These are phyloP conservation scores for Aspergillus egyptiacus DNA, from an alignment of 495 filamentous ascomycete genomes.

Conservation along the genomic window DNA sequence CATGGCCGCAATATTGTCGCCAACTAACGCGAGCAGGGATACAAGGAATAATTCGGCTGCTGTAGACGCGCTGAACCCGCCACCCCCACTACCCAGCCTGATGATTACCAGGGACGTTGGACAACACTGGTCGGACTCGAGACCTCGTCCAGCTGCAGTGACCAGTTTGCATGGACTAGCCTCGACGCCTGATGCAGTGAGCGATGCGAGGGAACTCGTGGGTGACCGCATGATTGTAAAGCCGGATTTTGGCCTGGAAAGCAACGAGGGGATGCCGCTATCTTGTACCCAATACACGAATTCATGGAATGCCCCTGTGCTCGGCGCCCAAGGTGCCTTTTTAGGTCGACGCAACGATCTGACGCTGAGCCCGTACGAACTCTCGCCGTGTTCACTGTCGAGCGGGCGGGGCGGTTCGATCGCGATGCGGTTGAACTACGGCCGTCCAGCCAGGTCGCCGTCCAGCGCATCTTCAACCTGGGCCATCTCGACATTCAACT, in stretches of 20 bases:
- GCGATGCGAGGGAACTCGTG: constrained; percentile 1
- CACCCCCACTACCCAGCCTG: constrained; percentile 5
- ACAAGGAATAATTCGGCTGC: constrained; percentile 3
- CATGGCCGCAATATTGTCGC: constrained; percentile 8
- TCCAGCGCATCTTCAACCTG: constrained; percentile 8
- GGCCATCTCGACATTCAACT: neutral
- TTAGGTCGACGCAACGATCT: neutral
- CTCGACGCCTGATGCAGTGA: constrained; percentile 1
- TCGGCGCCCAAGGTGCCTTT: constrained; percentile 3
- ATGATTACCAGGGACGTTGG: constrained; percentile 6
- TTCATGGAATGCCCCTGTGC: constrained; percentile 7
- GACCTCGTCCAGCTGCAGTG: constrained; percentile 4
- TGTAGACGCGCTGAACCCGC: constrained; percentile 6
- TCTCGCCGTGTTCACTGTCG: neutral
- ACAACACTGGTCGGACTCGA: constrained; percentile 5
- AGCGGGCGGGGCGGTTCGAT: neutral
- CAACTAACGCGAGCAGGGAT: constrained; percentile 9
- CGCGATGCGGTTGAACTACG: constrained; percentile 4
- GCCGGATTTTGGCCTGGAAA: constrained; percentile 1
- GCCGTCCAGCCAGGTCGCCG: constrained; percentile 4
- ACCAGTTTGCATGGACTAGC: constrained; percentile 3
- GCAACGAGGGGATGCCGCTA: neutral
- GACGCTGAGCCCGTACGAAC: neutral
- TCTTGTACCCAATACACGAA: neutral
- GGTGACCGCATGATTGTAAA: constrained; percentile 2